A percentile compares a stretch with the other conserved stretches of the same genome.
Evolutionary conservation across 2,329 filamentous ascomycete genomes (phyloP).

Genomic region (Dendryphion nanum): DNA sequence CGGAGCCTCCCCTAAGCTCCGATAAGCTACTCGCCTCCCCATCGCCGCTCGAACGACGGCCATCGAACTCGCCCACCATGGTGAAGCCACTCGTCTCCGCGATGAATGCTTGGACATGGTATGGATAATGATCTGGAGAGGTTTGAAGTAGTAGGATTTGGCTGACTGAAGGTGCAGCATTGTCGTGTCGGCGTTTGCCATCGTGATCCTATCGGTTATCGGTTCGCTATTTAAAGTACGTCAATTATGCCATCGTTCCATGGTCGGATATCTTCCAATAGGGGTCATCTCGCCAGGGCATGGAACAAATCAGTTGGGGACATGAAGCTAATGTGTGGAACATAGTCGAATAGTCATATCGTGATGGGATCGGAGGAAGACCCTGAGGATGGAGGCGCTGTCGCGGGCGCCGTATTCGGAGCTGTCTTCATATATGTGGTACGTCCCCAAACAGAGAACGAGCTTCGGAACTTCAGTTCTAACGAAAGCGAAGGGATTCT

Average conservation of each 20-base stretch:
- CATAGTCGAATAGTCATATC: constrained; percentile 68
- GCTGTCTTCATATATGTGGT: constrained; percentile 88
- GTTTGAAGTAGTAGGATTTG: not conserved
- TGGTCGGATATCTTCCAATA: not conserved
- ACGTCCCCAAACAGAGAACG: constrained; percentile 47
- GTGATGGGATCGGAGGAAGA: constrained; percentile 73
- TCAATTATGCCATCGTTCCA: constrained; percentile 11
- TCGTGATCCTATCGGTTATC: constrained; percentile 63
- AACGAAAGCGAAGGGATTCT: constrained; percentile 61
- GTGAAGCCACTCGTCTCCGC: constrained; percentile 96
- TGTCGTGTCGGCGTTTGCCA: constrained; percentile 63
- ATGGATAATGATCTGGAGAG: constrained; percentile 36
- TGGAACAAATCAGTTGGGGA: constrained; percentile 1
- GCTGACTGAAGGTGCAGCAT: constrained; percentile 56
- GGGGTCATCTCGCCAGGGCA: not conserved
- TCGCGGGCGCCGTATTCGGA: constrained; percentile 81
- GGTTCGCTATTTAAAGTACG: constrained; percentile 71
- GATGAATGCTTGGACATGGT: constrained; percentile 96
- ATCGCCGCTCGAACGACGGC: not conserved
- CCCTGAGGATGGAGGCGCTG: constrained; percentile 70
- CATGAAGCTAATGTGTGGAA: constrained; percentile 2
- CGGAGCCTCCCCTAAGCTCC: too few relatives aligned
- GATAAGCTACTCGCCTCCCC: constrained; percentile 9
- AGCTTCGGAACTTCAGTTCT: not conserved
- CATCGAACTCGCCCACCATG: constrained; percentile 56